These are phyloP conservation scores for Capsella bursapastoris DNA, from an alignment of 345 rosid genomes.

Conservation along the genomic window DNA sequence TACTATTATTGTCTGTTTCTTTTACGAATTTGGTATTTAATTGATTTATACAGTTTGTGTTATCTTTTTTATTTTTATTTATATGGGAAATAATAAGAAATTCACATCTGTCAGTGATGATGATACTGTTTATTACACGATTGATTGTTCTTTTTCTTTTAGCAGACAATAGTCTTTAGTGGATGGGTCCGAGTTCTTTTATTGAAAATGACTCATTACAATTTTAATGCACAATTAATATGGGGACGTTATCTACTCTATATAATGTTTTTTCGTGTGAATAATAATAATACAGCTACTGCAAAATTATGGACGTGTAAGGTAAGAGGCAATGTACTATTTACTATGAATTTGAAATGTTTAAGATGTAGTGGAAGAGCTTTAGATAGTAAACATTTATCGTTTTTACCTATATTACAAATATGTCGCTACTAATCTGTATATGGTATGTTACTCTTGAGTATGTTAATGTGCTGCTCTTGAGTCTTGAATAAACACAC, in stretches of 20 bases:
- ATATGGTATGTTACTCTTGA: background rate
- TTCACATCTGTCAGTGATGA: slow-evolving; percentile 27
- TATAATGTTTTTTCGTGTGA: background rate
- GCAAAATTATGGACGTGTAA: too few relatives aligned
- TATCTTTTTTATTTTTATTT: slow-evolving; percentile 1
- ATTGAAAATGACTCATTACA: slow-evolving; percentile 1
- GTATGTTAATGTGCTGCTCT: too few relatives aligned
- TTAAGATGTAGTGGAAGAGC: too few relatives aligned
- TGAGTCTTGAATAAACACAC: too few relatives aligned
- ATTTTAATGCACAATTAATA: background rate
- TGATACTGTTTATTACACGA: slow-evolving; percentile 23
- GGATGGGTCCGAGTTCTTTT: slow-evolving; percentile 36
- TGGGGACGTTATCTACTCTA: background rate
- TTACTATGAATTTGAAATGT: too few relatives aligned
- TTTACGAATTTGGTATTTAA: slow-evolving; percentile 32
- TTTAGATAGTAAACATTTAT: too few relatives aligned
- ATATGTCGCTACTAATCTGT: background rate
- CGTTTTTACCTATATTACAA: too few relatives aligned
- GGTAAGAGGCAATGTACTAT: too few relatives aligned
- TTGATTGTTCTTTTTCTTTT: slow-evolving; percentile 19
- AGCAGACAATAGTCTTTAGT: slow-evolving; percentile 28
- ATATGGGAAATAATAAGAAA: slow-evolving; percentile 21
- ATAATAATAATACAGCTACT: background rate
- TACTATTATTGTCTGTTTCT: slow-evolving; percentile 29
- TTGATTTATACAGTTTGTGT: slow-evolving; percentile 31